Evolutionary conservation across 1,139 yeast genomes (phyloP).

Genomic region (Geotrichum fermentans): DNA sequence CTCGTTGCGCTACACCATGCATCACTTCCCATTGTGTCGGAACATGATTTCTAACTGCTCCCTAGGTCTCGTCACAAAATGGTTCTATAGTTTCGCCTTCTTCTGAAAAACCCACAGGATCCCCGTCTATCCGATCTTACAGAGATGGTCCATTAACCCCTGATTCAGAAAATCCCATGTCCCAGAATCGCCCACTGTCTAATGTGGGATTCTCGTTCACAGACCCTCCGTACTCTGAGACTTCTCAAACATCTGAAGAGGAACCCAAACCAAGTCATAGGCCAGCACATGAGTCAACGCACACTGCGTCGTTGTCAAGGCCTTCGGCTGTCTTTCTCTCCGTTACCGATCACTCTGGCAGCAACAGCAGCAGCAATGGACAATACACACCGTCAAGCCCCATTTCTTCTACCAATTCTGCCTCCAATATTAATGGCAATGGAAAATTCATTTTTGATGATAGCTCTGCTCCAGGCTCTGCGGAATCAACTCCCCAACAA

Average conservation of each 20-base stretch:
- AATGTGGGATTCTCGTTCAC: neutral
- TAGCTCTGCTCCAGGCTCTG: constrained; percentile 1
- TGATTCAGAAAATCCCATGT: neutral
- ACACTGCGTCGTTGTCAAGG: too few relatives aligned
- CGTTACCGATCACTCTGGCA: constrained; percentile 1
- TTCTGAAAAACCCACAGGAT: neutral
- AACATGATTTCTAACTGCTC: neutral
- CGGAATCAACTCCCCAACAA: constrained; percentile 17
- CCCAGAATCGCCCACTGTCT: neutral
- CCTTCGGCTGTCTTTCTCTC: constrained; percentile 16
- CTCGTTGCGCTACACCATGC: neutral
- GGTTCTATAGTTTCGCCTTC: neutral
- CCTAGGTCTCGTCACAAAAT: neutral
- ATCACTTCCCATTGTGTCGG: too few relatives aligned
- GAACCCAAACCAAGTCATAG: constrained; percentile 1
- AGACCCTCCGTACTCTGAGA: neutral
- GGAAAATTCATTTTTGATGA: too few relatives aligned
- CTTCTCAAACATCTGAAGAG: constrained; percentile 1
- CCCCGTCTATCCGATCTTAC: neutral
- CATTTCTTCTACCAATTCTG: constrained; percentile 15
- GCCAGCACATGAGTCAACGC: too few relatives aligned
- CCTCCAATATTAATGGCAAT: constrained; percentile 8
- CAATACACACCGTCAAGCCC: constrained; percentile 10
- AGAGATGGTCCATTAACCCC: neutral
- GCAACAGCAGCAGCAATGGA: neutral